Percentiles rank a stretch among this genome's conserved stretches.
These are phyloP conservation scores for Barbatosphaeria neglecta DNA, from an alignment of 495 filamentous ascomycete genomes.

Conservation along the genomic window DNA sequence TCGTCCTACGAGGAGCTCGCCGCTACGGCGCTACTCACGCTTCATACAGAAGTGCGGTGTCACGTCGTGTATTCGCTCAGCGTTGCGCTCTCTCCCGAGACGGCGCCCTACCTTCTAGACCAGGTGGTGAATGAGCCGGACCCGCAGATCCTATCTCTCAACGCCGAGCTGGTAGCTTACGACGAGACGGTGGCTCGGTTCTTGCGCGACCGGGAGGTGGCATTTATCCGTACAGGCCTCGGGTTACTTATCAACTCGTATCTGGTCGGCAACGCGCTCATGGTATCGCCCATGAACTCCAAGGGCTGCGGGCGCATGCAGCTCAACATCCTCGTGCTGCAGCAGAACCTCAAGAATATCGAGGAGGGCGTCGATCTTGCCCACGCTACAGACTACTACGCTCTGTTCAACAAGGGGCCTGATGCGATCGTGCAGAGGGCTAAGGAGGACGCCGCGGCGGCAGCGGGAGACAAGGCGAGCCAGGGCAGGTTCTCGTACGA, in stretches of 20 bases:
- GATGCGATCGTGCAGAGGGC: constrained; percentile 56
- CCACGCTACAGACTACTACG: constrained; percentile 63
- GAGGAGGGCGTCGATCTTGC: constrained; percentile 59
- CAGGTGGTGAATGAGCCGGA: constrained; percentile 71
- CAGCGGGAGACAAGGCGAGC: constrained; percentile 17
- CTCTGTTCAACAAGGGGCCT: constrained; percentile 67
- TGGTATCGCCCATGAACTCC: constrained; percentile 36
- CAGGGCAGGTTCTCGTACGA: constrained; percentile 57
- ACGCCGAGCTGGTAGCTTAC: constrained; percentile 67
- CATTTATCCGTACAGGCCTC: constrained; percentile 64
- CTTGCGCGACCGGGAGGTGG: constrained; percentile 51
- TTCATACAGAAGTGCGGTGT: constrained; percentile 80
- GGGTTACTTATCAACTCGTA: constrained; percentile 33
- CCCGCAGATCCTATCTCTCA: constrained; percentile 62
- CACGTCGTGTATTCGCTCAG: constrained; percentile 60
- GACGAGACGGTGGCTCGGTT: constrained; percentile 67
- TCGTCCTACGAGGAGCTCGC: constrained; percentile 68
- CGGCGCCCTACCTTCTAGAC: constrained; percentile 58
- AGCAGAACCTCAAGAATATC: constrained; percentile 91
- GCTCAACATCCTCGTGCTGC: constrained; percentile 83
- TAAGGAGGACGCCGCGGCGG: constrained; percentile 37
- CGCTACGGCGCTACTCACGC: constrained; percentile 60
- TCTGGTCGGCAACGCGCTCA: constrained; percentile 27
- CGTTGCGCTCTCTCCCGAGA: constrained; percentile 40
- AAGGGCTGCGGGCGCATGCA: constrained; percentile 70